Conservation (phyloP, 2,329 filamentous ascomycete genomes). For the Aureobasidium sp. region DNA sequence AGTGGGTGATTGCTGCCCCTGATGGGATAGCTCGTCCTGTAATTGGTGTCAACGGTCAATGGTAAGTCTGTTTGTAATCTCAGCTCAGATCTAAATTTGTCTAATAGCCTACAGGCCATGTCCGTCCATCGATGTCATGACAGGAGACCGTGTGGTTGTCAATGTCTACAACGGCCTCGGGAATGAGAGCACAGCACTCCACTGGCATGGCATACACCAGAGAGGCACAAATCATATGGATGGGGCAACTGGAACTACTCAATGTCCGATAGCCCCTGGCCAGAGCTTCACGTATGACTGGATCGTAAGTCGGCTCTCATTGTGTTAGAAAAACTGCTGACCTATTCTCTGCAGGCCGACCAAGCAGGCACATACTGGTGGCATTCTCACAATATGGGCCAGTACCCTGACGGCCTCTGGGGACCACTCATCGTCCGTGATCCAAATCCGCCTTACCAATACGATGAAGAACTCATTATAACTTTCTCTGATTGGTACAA, state of each 20-base stretch:
- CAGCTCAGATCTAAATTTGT: neutral
- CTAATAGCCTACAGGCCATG: conserved; percentile 42
- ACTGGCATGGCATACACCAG: conserved; percentile 74
- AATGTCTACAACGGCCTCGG: conserved; percentile 60
- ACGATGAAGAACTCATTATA: conserved; percentile 55
- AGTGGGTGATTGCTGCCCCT: conserved; percentile 49
- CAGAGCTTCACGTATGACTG: conserved; percentile 61
- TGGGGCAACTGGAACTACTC: conserved; percentile 59
- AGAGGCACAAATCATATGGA: conserved; percentile 71
- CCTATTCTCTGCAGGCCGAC: conserved; percentile 39
- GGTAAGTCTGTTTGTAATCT: conserved; percentile 25
- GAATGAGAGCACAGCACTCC: conserved; percentile 59
- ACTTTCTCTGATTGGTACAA: conserved; percentile 74
- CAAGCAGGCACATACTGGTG: conserved; percentile 55
- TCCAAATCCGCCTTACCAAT: conserved; percentile 46
- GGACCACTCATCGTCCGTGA: conserved; percentile 61
- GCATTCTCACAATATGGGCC: conserved; percentile 58
- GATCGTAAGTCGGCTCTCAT: conserved; percentile 36
- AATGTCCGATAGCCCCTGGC: conserved; percentile 60
- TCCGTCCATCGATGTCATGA: conserved; percentile 64
- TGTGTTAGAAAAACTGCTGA: conserved; percentile 22
- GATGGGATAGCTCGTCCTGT: conserved; percentile 45
- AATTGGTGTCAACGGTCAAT: conserved; percentile 65
- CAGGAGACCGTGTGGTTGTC: conserved; percentile 64
- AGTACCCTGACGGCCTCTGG: conserved; percentile 63